Evolutionary conservation across 2,329 filamentous ascomycete species (phyloP).

Genomic region (Elsinoe perseae): DNA sequence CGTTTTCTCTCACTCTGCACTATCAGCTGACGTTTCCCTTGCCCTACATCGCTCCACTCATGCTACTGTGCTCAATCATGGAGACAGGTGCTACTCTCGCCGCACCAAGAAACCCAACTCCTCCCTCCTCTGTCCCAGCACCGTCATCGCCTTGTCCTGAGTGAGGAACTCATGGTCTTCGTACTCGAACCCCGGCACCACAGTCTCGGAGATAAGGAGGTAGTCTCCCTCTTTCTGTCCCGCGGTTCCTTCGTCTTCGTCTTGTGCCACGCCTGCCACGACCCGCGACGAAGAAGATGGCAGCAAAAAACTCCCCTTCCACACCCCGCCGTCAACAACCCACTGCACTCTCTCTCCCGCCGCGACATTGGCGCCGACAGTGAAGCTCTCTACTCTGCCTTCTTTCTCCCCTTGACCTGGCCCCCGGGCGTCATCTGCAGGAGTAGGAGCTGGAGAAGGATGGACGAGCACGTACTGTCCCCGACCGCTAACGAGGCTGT

Average conservation of each 20-base stretch:
- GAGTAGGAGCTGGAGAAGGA: not conserved
- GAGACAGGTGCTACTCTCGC: too few species aligned
- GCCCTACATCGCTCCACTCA: not conserved
- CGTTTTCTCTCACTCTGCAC: too few species aligned
- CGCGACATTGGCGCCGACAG: conserved; percentile 52
- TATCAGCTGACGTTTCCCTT: too few species aligned
- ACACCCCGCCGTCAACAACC: conserved; percentile 61
- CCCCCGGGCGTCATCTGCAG: conserved; percentile 38
- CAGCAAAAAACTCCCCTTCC: conserved; percentile 56
- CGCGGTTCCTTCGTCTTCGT: conserved; percentile 16
- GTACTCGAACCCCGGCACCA: conserved; percentile 61
- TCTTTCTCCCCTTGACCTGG: conserved; percentile 28
- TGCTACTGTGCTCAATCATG: not conserved
- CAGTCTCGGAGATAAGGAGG: conserved; percentile 60
- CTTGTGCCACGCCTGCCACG: conserved; percentile 22
- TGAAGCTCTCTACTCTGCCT: conserved; percentile 54
- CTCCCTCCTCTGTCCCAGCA: conserved; percentile 46
- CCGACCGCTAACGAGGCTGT: conserved; percentile 56
- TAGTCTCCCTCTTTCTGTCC: conserved; percentile 36
- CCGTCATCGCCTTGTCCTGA: conserved; percentile 40
- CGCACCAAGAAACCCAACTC: conserved; percentile 6
- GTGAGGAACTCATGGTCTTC: conserved; percentile 60
- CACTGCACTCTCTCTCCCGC: conserved; percentile 57
- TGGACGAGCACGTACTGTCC: conserved; percentile 60
- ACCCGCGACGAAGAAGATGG: conserved; percentile 25